These are phyloP conservation scores for Brassica balearica DNA, from an alignment of 441 rosid genomes.

Conservation along the genomic window DNA sequence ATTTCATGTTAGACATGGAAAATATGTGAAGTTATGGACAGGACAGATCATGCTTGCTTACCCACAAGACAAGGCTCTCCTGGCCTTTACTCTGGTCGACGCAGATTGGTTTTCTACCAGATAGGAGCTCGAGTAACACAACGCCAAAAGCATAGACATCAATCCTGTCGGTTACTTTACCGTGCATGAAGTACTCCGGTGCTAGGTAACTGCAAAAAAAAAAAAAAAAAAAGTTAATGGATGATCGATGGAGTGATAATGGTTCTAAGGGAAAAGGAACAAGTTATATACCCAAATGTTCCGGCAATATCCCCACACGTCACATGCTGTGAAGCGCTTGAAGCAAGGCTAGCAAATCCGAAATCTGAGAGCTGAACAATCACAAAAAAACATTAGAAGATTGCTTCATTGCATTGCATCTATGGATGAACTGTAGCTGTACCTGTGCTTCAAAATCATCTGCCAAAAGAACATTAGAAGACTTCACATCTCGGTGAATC, in stretches of 20 bases:
- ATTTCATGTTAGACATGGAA: slow-evolving; percentile 2
- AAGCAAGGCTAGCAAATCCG: slow-evolving; percentile 76
- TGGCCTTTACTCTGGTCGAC: slow-evolving; percentile 62
- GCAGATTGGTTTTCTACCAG: slow-evolving; percentile 87
- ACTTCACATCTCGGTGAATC: slow-evolving; percentile 91
- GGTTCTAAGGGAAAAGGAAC: slow-evolving; percentile 10
- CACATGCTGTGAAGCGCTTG: slow-evolving; percentile 55
- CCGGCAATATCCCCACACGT: slow-evolving; percentile 76
- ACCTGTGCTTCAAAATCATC: slow-evolving; percentile 95
- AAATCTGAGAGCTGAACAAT: slow-evolving; percentile 86
- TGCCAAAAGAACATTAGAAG: slow-evolving; percentile 84
- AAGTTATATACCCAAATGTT: slow-evolving; percentile 75
- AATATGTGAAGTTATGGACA: background rate
- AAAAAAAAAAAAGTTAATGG: slow-evolving; percentile 11
- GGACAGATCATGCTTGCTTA: slow-evolving; percentile 42
- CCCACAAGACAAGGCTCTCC: slow-evolving; percentile 96
- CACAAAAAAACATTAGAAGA: slow-evolving; percentile 3
- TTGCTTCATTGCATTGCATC: slow-evolving; percentile 18
- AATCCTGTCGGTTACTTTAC: slow-evolving; percentile 84
- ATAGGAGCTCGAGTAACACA: slow-evolving; percentile 89
- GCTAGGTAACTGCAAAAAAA: slow-evolving; percentile 69
- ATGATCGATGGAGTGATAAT: background rate
- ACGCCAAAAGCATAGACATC: slow-evolving; percentile 94
- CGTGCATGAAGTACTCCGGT: slow-evolving; percentile 50
- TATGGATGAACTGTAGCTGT: background rate